Evolutionary conservation across 2,329 filamentous ascomycete species (phyloP).

Genomic region (Aaosphaeria arxii): DNA sequence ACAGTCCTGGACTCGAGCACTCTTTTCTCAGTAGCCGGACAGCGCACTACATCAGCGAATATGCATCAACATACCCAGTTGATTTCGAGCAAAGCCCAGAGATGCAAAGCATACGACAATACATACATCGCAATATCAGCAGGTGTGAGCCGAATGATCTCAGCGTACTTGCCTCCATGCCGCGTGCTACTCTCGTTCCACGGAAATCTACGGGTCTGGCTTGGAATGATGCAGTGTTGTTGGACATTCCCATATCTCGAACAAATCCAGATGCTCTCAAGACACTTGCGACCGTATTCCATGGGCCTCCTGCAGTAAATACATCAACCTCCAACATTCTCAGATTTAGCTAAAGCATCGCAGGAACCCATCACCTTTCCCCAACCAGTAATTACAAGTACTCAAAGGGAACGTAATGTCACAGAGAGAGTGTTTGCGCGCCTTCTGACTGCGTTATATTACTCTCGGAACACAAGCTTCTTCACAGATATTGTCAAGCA

Average conservation of each 20-base stretch:
- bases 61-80: slow-evolving; percentile 53
- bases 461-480: slow-evolving; percentile 48
- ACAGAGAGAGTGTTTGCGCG: slow-evolving; percentile 54
- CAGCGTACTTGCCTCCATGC: slow-evolving; percentile 56
- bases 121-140: slow-evolving; percentile 49
- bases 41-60: slow-evolving; percentile 57
- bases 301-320: slow-evolving; percentile 44
- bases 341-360: background rate
- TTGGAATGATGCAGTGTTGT: slow-evolving; percentile 40
- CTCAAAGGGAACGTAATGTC: slow-evolving; percentile 30
- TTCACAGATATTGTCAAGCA: slow-evolving; percentile 53
- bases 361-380: slow-evolving; percentile 37
- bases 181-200: slow-evolving; percentile 52
- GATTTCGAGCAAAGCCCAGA: slow-evolving; percentile 51
- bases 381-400: slow-evolving; percentile 19
- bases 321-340: background rate
- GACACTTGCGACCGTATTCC: slow-evolving; percentile 55
- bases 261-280: slow-evolving; percentile 55
- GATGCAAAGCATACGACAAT: slow-evolving; percentile 45
- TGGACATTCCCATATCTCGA: slow-evolving; percentile 50
- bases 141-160: slow-evolving; percentile 56
- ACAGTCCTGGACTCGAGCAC: slow-evolving; percentile 50
- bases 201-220: slow-evolving; percentile 34
- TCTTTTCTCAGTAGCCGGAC: slow-evolving; percentile 54
- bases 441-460: slow-evolving; percentile 54